Percentiles rank a stretch among this genome's conserved stretches.
Evolutionary conservation across 192 early-diverging fungal genomes (phyloP).

Genomic region (Backusella liffmaniae): DNA sequence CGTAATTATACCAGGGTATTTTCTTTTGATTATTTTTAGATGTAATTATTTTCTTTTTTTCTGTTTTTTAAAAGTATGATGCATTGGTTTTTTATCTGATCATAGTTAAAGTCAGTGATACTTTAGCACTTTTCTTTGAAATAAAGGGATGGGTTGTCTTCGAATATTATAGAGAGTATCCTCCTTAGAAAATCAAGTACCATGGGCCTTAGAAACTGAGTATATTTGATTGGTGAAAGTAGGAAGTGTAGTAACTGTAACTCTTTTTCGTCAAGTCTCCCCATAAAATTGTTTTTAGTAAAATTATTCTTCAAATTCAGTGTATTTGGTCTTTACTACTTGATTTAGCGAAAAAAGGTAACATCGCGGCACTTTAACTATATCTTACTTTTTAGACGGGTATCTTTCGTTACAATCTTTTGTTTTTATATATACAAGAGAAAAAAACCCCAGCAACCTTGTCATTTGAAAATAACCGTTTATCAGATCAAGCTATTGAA

Average conservation of each 20-base stretch:
- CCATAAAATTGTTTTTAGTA: background rate
- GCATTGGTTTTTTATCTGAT: no score
- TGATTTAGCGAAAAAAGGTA: background rate
- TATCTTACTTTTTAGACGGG: background rate
- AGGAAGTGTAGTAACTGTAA: background rate
- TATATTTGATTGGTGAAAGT: background rate
- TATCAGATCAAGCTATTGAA: background rate
- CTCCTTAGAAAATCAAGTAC: background rate
- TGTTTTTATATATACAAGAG: background rate
- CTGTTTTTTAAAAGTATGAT: no score
- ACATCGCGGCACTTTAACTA: background rate
- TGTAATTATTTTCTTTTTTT: no score
- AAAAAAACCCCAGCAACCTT: background rate
- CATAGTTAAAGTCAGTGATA: no score
- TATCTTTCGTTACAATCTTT: background rate
- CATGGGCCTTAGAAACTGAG: background rate
- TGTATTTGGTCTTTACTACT: background rate
- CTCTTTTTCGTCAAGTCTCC: background rate
- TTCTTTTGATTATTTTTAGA: no score
- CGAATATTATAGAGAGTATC: background rate
- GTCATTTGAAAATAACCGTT: conserved; percentile 1
- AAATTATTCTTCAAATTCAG: background rate
- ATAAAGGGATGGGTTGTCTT: background rate
- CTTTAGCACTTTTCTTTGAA: background rate
- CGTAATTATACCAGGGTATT: no score